Base-by-base conservation (phyloP, 441 rosid genomes). In the Lepidium campestre region DNA sequence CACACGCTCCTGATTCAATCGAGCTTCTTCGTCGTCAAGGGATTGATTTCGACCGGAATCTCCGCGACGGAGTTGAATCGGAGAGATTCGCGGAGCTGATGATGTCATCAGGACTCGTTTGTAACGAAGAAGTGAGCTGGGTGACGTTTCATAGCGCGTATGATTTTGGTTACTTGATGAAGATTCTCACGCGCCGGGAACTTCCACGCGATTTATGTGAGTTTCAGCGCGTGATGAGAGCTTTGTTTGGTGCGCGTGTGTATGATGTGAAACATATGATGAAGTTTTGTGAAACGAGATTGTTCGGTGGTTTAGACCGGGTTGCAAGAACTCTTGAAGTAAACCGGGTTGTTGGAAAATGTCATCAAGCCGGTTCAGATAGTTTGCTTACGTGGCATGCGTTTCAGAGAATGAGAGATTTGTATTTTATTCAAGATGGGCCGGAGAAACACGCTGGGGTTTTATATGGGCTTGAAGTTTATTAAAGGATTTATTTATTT, bases 351-450 rank as follows among this genome's bases (percentile, higher is more conserved):
- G 96, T 86, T 9, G 98, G 96, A 36, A 87, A 83, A 71, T 92
- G 95, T 68, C 98, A 89, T 67, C 96, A 92, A 68, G 98, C 98
- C 56, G 98, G 98, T 19, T 92, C 98, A 3, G 98, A 92, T 74
- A 89, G 95, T 31, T 62, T 92, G 86, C 77, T 92, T 79, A 89
- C 95, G 67, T 92, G 96, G 96, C 95, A 86, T 4, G 93, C 91
- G 22, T 92, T 92, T 69, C 86, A 87, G 65, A 92, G 80, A 78
- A 92, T 92, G 75, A 83, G 95, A 62, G 95, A 89, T 20, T 78
- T 89, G 44, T 89, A 77, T 41, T 92, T 86, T 23, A 66, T 74
- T 1, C 50, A 71, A 0, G 93, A 86, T 40, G 95, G 90, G 4
- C 85, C 89, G 41, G 93, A 88, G 57, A 81, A 87, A 54, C 90